Evolutionary conservation across 345 rosid species (phyloP).

Genomic region (Durio zibethinus): DNA sequence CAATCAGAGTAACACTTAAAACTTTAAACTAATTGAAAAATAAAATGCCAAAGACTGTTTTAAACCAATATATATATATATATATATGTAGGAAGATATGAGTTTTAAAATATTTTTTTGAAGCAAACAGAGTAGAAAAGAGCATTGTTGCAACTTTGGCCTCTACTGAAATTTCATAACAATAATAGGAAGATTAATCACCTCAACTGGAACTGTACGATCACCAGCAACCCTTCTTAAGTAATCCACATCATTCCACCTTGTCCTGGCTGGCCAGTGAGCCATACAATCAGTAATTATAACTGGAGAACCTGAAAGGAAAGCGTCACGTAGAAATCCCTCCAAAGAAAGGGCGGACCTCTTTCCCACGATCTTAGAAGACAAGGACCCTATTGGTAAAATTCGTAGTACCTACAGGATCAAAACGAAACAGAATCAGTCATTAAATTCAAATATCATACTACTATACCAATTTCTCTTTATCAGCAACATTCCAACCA

Average conservation of each 20-base stretch:
- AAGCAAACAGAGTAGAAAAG: neutral
- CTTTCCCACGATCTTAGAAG: conserved; percentile 61
- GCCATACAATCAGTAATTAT: conserved; percentile 80
- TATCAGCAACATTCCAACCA: neutral
- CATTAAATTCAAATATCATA: neutral
- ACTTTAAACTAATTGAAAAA: neutral
- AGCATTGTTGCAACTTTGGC: neutral
- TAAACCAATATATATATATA: too few species aligned
- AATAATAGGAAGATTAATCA: conserved; percentile 35
- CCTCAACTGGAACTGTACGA: conserved; percentile 98
- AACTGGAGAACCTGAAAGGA: conserved; percentile 70
- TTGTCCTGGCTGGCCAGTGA: conserved; percentile 89
- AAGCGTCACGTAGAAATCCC: conserved; percentile 70
- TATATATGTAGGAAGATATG: neutral
- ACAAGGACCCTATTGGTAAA: conserved; percentile 65
- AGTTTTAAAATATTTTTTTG: neutral
- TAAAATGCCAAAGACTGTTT: neutral
- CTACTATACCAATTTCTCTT: neutral
- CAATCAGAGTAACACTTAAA: neutral
- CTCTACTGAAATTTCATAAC: conserved; percentile 6
- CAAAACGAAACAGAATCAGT: neutral
- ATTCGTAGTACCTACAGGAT: conserved; percentile 48
- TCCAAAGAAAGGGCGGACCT: conserved; percentile 73
- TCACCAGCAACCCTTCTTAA: conserved; percentile 72
- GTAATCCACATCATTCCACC: conserved; percentile 87